Evolutionary conservation across 495 filamentous ascomycete genomes (phyloP), one percentile per base, ranked within the genome.

Genomic region (Talaromyces liani): DNA sequence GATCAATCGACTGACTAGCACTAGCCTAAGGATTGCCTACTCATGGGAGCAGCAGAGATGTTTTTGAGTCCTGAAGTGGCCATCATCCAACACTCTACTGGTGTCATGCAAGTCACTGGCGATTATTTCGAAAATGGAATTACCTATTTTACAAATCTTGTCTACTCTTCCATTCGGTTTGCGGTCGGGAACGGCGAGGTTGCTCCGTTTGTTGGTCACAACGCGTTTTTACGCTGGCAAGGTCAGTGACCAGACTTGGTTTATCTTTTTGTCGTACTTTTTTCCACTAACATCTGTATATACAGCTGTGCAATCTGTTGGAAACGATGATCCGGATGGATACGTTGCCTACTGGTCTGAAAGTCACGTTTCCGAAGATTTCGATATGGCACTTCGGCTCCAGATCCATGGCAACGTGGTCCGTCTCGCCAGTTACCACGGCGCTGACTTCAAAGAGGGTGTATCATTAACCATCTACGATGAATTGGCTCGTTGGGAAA

Each of bases 141-240:
- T 64, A 75, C 76, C 10, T 79, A 73, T 66, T 78, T 78, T 64
- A 78, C 76, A 5, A 72, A 76, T 55, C 67, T 78, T 16, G 73
- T 77, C 61, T 78, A 78, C 65, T 74, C 76, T 1, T 71, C 75
- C 33, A 77, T 77, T 58, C 68, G 68, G 24, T 77, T 72, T 66
- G 69, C 75, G 9, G 75, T 77, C 4, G 65, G 71, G 39, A 71
- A 66, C 58, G 75, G 75, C 41, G 75, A 77, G 33, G 72, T 73
- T 20, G 73, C 75, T 41, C 75, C 75, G 25, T 88, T 88, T 62
- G 86, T 88, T 65, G 86, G 86, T 20, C 89, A 92, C 77, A 92
- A 92, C 69, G 89, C 89, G 51, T 84, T 92, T 64, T 82, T 93
- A 36, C 85, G 89, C 62, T 93, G 89, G 89, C 80, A 82, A 56